These are phyloP conservation scores for Trichosporon sp. DNA, from an alignment of 1,284 basidiomycete genomes.

Conservation along the genomic window DNA sequence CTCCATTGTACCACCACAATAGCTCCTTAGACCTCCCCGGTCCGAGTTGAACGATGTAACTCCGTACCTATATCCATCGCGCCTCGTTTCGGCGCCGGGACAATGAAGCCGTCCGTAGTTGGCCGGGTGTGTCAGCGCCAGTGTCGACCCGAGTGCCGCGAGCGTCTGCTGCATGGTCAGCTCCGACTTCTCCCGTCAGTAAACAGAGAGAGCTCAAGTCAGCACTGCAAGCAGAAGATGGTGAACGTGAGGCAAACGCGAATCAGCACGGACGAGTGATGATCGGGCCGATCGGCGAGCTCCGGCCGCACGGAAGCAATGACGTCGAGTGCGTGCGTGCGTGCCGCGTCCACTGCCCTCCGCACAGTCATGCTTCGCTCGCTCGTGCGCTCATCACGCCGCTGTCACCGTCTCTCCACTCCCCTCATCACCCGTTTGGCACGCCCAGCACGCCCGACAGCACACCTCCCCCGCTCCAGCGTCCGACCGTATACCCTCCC, in stretches of 20 bases:
- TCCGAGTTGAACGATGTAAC: background rate
- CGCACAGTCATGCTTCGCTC: background rate
- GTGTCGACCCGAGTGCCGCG: too few relatives aligned
- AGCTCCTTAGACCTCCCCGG: background rate
- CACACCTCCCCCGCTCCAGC: background rate
- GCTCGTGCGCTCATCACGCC: background rate
- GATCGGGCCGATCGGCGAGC: background rate
- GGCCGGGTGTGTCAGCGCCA: background rate
- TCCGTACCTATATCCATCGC: background rate
- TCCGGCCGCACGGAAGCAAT: slow-evolving; percentile 2
- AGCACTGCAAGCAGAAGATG: too few relatives aligned
- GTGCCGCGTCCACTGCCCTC: background rate
- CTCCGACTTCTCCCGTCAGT: too few relatives aligned
- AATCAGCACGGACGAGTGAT: background rate
- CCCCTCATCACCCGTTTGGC: background rate
- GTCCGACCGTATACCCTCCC: background rate
- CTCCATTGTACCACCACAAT: background rate
- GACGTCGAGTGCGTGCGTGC: background rate
- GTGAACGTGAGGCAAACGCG: background rate
- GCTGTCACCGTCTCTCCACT: background rate
- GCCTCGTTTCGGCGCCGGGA: background rate
- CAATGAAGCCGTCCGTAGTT: background rate
- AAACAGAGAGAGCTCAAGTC: too few relatives aligned
- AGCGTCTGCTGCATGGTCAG: too few relatives aligned
- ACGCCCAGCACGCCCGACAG: background rate